phyloP scores from a whole-genome alignment of 331 rosid genomes.

The Malus hybrid region DNA sequence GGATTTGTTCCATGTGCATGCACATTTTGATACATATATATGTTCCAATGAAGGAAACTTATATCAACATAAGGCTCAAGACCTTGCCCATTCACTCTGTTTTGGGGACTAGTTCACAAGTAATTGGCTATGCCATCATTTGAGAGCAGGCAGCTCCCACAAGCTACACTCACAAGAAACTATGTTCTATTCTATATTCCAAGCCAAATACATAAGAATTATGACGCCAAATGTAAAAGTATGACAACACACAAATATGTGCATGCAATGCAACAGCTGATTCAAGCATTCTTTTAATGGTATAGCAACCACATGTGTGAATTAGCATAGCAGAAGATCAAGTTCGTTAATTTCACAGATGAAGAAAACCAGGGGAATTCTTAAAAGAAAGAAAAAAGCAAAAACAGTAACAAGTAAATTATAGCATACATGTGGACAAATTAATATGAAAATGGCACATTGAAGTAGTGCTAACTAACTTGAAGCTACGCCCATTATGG shows the following conservation, averaged over 20 bases:
- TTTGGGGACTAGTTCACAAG: not conserved
- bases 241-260: not conserved
- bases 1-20: not conserved
- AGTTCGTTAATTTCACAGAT: not conserved
- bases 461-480: slow-evolving; percentile 49
- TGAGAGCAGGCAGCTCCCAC: not conserved
- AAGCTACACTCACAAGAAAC: not conserved
- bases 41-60: not conserved
- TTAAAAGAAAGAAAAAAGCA: not conserved
- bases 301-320: not conserved
- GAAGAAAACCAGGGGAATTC: not conserved
- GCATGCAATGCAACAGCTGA: not conserved
- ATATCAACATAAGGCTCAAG: not conserved
- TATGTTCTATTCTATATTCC: not conserved
- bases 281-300: not conserved
- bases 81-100: not conserved
- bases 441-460: not conserved
- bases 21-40: not conserved
- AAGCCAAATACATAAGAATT: not conserved
- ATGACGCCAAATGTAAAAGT: not conserved
- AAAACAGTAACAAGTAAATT: not conserved
- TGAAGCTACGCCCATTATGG: slow-evolving; percentile 88
- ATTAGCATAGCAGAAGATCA: not conserved
- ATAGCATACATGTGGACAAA: not conserved
- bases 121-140: not conserved